A percentile compares a stretch with the other conserved stretches of the same genome.
phyloP scores from a whole-genome alignment of 371 early-diverging fungal genomes.

The Apophysomyces elegans region DNA sequence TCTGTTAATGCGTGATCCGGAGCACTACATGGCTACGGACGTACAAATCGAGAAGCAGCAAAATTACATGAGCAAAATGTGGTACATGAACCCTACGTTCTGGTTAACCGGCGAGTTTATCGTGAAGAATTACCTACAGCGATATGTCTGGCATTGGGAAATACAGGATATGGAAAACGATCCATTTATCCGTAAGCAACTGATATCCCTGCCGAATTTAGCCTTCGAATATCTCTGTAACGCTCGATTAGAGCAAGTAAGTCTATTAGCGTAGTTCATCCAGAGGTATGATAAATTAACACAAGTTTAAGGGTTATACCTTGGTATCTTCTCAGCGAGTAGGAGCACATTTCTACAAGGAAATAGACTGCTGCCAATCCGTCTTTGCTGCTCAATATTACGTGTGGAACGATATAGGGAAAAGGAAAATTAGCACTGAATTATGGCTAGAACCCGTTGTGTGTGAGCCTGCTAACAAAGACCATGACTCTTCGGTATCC shows the following conservation, averaged over 20 bases:
- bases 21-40: constrained; percentile 32
- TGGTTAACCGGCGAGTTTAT: constrained; percentile 47
- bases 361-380: constrained; percentile 29
- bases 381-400: constrained; percentile 66
- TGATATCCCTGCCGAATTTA: constrained; percentile 57
- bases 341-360: constrained; percentile 68
- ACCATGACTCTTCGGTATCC: constrained; percentile 31
- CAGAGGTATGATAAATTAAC: not conserved
- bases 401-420: constrained; percentile 57
- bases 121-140: constrained; percentile 61
- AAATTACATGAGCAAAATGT: constrained; percentile 20
- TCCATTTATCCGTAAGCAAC: constrained; percentile 34
- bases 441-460: constrained; percentile 75
- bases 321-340: constrained; percentile 54
- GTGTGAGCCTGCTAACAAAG: constrained; percentile 3
- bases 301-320: constrained; percentile 46
- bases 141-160: constrained; percentile 69
- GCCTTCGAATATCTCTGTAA: constrained; percentile 69
- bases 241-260: constrained; percentile 61
- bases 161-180: constrained; percentile 43
- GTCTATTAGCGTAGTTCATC: not conserved
- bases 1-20: constrained; percentile 52
- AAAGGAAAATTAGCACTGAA: constrained; percentile 65
- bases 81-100: constrained; percentile 27
- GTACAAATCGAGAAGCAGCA: constrained; percentile 10